Percentiles rank a stretch among this genome's conserved stretches.
These are phyloP conservation scores for Cladorrhinum sp. DNA, from an alignment of 2,329 filamentous ascomycete species.

Conservation along the genomic window DNA sequence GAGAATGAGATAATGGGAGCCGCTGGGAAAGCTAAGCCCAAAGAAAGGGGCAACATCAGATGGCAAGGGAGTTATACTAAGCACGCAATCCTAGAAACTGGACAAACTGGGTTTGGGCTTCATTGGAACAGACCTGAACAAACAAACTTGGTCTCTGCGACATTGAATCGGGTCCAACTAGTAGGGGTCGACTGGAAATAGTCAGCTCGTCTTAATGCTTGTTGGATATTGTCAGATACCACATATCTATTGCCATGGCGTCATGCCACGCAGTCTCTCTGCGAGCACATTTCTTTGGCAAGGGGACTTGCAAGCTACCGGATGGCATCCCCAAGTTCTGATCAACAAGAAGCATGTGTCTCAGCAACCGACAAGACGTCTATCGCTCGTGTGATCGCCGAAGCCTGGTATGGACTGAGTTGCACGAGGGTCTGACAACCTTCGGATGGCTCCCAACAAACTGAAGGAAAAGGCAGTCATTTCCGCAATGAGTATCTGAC, in stretches of 20 bases:
- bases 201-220: too few species aligned
- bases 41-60: neutral
- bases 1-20: too few species aligned
- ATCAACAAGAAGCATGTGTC: too few species aligned
- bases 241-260: neutral
- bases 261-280: neutral
- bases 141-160: neutral
- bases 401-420: neutral
- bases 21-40: too few species aligned
- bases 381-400: too few species aligned
- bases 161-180: neutral
- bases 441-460: neutral
- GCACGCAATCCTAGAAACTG: neutral
- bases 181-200: neutral
- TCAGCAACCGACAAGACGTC: too few species aligned
- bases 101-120: neutral
- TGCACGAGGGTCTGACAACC: neutral
- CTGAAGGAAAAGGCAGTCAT: too few species aligned
- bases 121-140: neutral
- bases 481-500: neutral
- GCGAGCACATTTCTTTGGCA: neutral
- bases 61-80: neutral
- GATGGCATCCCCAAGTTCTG: neutral
- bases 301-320: neutral
- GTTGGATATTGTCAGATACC: too few species aligned